Evolutionary conservation across 495 filamentous ascomycete genomes (phyloP).

Genomic region (Neurospora cerealis): DNA sequence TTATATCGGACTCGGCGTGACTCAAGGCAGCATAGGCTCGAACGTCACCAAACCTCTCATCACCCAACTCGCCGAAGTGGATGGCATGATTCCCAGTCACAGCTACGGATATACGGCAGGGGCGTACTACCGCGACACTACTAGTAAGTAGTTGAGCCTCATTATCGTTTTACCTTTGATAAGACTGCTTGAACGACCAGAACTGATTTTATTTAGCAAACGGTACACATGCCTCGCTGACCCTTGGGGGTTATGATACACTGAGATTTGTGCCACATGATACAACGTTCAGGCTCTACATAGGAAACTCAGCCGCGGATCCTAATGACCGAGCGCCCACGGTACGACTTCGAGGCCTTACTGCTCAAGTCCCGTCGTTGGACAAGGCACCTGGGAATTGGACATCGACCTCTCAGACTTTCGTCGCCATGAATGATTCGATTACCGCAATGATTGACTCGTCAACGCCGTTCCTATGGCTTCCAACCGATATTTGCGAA

Average conservation of each 20-base stretch:
- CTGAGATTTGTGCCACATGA: slow-evolving; percentile 47
- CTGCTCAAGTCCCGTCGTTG: slow-evolving; percentile 32
- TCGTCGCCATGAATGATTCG: slow-evolving; percentile 36
- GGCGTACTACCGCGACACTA: slow-evolving; percentile 44
- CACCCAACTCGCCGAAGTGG: slow-evolving; percentile 37
- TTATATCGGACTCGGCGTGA: slow-evolving; percentile 45
- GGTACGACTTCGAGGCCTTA: slow-evolving; percentile 46
- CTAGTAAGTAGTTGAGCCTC: slow-evolving; percentile 7
- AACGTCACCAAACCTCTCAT: slow-evolving; percentile 26
- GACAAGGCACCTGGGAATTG: slow-evolving; percentile 30
- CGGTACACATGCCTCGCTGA: slow-evolving; percentile 46
- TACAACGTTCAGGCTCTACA: slow-evolving; percentile 38
- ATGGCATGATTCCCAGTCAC: slow-evolving; percentile 46
- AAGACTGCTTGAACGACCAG: neutral
- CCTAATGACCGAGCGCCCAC: slow-evolving; percentile 34
- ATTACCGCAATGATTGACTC: slow-evolving; percentile 52
- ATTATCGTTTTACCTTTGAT: neutral
- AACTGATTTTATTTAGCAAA: slow-evolving; percentile 2
- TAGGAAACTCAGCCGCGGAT: slow-evolving; percentile 10
- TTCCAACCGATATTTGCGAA: slow-evolving; percentile 51
- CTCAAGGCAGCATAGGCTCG: slow-evolving; percentile 29
- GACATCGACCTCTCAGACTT: slow-evolving; percentile 24
- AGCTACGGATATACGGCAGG: slow-evolving; percentile 62
- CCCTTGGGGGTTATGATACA: slow-evolving; percentile 54
- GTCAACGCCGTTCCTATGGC: slow-evolving; percentile 58